Evolutionary conservation across 352 stramenopile species (phyloP).

Genomic region (Globisporangium apiculatum): DNA sequence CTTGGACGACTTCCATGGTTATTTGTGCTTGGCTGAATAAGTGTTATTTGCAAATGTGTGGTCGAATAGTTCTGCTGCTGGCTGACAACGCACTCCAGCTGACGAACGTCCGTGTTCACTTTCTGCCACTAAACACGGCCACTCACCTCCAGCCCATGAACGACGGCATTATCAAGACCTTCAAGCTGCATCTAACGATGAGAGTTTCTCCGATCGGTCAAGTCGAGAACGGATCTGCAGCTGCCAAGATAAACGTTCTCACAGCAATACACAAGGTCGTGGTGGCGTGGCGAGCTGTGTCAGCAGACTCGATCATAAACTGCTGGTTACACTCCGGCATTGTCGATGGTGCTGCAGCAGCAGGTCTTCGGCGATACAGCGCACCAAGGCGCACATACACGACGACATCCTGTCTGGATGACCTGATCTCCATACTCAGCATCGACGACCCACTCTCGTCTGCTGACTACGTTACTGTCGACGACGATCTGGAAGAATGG

Average conservation of each 20-base stretch:
- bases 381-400: too few species aligned
- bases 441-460: too few species aligned
- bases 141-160: conserved; percentile 15
- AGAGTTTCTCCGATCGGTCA: conserved; percentile 7
- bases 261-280: conserved; percentile 11
- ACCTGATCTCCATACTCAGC: too few species aligned
- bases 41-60: conserved; percentile 6
- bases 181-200: conserved; percentile 13
- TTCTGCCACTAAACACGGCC: conserved; percentile 14
- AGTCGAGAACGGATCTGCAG: conserved; percentile 2
- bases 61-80: conserved; percentile 7
- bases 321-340: conserved; percentile 15
- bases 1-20: conserved; percentile 14
- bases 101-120: conserved; percentile 8
- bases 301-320: conserved; percentile 8
- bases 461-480: too few species aligned
- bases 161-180: conserved; percentile 14
- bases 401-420: too few species aligned
- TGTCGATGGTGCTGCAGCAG: not conserved
- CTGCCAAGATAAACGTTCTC: conserved; percentile 5
- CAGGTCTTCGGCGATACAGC: too few species aligned
- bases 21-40: conserved; percentile 9
- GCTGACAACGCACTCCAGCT: conserved; percentile 12
- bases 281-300: conserved; percentile 8
- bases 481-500: too few species aligned